These are phyloP conservation scores for Agarophyton chilense DNA, from an alignment of 23 red algal species.

Conservation along the genomic window DNA sequence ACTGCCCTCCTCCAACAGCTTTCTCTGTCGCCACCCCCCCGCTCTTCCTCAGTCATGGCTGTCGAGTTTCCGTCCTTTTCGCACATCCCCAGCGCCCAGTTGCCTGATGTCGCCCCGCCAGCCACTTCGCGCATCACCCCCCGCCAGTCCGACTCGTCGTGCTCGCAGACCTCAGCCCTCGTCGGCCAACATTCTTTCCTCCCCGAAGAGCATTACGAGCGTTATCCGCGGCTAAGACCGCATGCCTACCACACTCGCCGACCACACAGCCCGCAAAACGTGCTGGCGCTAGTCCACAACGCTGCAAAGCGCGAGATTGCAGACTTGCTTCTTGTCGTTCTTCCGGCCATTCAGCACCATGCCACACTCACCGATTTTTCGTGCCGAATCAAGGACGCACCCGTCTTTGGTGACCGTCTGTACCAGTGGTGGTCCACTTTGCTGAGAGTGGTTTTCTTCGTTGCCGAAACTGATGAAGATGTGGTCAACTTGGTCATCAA, in stretches of 20 bases:
- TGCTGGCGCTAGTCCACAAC: constrained; percentile 35
- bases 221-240: not conserved
- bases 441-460: constrained; percentile 47
- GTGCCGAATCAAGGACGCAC: constrained; percentile 14
- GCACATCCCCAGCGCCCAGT: not conserved
- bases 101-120: not conserved
- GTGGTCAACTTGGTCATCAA: constrained; percentile 4
- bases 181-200: not conserved
- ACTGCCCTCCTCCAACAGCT: not conserved
- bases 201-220: not conserved
- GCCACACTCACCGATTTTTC: not conserved
- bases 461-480: constrained; percentile 48
- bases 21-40: not conserved
- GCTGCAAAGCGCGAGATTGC: constrained; percentile 46
- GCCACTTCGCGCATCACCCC: not conserved
- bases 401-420: constrained; percentile 4
- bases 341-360: constrained; percentile 41
- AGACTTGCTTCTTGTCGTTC: constrained; percentile 20
- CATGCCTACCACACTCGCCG: constrained; percentile 3
- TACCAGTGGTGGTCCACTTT: constrained; percentile 37
- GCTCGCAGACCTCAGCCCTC: not conserved
- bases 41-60: not conserved
- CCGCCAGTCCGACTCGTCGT: not conserved
- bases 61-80: constrained; percentile 33
- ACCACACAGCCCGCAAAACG: constrained; percentile 17